Evolutionary conservation across 768 basidiomycete species (phyloP).

Genomic region (Leccinum subgranulosum): DNA sequence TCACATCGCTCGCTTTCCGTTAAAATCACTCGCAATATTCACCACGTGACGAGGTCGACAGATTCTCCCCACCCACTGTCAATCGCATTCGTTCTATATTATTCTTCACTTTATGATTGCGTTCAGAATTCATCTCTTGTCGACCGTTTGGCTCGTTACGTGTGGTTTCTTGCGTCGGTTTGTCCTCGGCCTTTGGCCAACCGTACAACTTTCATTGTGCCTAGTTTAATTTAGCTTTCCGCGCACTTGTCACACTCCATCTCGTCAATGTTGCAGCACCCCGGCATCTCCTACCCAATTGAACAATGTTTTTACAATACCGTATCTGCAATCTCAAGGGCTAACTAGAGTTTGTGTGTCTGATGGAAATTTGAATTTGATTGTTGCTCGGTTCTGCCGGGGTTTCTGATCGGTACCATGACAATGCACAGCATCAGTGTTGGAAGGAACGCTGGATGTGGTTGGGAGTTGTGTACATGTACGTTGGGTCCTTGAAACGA

Average conservation of each 20-base stretch:
- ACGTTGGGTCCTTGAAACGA: neutral
- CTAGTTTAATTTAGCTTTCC: constrained; percentile 32
- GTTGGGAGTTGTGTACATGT: neutral
- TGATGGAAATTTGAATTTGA: constrained; percentile 6
- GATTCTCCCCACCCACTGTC: constrained; percentile 42
- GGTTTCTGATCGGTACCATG: constrained; percentile 14
- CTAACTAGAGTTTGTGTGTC: constrained; percentile 23
- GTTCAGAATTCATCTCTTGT: constrained; percentile 34
- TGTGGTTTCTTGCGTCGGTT: constrained; percentile 33
- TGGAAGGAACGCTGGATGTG: neutral
- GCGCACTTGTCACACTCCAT: constrained; percentile 29
- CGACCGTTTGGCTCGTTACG: constrained; percentile 35
- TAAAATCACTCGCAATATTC: constrained; percentile 44
- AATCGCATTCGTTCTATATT: constrained; percentile 66
- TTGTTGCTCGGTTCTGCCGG: constrained; percentile 3
- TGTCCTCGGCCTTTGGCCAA: constrained; percentile 22
- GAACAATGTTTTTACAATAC: constrained; percentile 40
- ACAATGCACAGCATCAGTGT: constrained; percentile 13
- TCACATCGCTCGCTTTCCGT: constrained; percentile 43
- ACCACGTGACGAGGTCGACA: constrained; percentile 54
- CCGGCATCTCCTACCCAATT: constrained; percentile 36
- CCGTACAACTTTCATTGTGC: constrained; percentile 29
- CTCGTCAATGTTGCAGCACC: constrained; percentile 48
- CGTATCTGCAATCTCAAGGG: constrained; percentile 30
- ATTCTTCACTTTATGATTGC: constrained; percentile 79